A percentile compares a stretch with the other conserved stretches of the same genome.
These are phyloP conservation scores for Terfezia claveryi DNA, from an alignment of 495 filamentous ascomycete species.

Conservation along the genomic window DNA sequence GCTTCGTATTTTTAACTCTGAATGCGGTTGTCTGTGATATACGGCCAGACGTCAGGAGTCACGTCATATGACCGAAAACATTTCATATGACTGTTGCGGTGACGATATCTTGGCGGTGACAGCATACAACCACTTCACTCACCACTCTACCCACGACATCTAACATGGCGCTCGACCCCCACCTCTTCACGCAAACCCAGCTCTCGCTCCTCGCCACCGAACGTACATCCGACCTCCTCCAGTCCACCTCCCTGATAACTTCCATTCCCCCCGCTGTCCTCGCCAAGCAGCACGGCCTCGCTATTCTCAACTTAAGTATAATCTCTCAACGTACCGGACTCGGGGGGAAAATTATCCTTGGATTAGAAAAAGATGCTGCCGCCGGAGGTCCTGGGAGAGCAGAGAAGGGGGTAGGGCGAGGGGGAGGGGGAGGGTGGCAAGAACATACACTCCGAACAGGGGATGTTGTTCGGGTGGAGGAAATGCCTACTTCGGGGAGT, in stretches of 20 bases:
- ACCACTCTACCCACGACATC: constrained; percentile 19
- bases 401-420: no score
- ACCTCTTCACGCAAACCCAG: constrained; percentile 57
- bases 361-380: constrained; percentile 54
- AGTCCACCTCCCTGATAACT: constrained; percentile 48
- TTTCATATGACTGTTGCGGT: no score
- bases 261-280: constrained; percentile 53
- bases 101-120: no score
- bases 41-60: no score
- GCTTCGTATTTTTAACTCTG: no score
- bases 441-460: constrained; percentile 72
- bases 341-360: constrained; percentile 68
- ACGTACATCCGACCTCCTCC: constrained; percentile 53
- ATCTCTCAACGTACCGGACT: constrained; percentile 72
- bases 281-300: constrained; percentile 57
- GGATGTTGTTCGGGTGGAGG: constrained; percentile 69
- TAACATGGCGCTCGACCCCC: constrained; percentile 32
- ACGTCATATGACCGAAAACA: no score
- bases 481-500: constrained; percentile 40
- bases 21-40: no score
- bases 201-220: constrained; percentile 56
- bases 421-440: constrained; percentile 31
- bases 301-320: constrained; percentile 56
- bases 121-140: no score
- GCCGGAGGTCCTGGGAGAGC: constrained; percentile 21